Evolutionary conservation across 2,329 filamentous ascomycete species (phyloP).

Genomic region (Aureobasidium sp.): DNA sequence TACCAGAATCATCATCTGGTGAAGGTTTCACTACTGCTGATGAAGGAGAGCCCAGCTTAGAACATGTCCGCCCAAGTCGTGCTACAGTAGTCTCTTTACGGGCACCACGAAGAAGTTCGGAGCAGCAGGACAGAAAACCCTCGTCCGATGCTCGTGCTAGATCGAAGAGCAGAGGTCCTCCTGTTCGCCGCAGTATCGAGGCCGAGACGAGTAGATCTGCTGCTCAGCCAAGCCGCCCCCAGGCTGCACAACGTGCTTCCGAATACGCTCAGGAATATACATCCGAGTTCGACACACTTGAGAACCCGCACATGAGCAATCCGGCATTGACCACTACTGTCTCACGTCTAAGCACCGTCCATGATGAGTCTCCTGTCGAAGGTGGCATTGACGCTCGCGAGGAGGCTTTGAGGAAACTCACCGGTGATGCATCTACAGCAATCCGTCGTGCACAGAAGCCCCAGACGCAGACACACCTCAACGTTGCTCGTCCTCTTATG

Average conservation of each 20-base stretch:
- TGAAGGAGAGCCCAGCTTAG: conserved; percentile 12
- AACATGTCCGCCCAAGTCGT: conserved; percentile 17
- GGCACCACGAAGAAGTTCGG: neutral
- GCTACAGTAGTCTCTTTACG: conserved; percentile 9
- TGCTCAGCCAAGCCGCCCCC: neutral
- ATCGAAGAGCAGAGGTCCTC: neutral
- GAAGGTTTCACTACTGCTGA: conserved; percentile 6
- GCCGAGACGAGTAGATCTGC: neutral
- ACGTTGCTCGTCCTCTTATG: neutral
- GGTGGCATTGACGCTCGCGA: conserved; percentile 15
- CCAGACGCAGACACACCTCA: neutral
- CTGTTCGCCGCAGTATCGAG: neutral
- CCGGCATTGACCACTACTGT: conserved; percentile 14
- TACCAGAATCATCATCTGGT: neutral
- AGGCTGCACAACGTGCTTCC: neutral
- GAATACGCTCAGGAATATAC: conserved; percentile 19
- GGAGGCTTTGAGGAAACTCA: conserved; percentile 21
- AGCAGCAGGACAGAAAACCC: neutral
- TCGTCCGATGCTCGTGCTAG: neutral
- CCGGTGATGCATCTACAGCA: conserved; percentile 9
- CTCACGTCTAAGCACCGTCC: conserved; percentile 21
- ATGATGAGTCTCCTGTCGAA: conserved; percentile 13
- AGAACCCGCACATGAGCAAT: conserved; percentile 16
- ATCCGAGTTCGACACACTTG: conserved; percentile 15
- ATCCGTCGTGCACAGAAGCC: too few species aligned